Base-by-base conservation (phyloP, 805 yeast genomes). In the Candida sonorensis region DNA sequence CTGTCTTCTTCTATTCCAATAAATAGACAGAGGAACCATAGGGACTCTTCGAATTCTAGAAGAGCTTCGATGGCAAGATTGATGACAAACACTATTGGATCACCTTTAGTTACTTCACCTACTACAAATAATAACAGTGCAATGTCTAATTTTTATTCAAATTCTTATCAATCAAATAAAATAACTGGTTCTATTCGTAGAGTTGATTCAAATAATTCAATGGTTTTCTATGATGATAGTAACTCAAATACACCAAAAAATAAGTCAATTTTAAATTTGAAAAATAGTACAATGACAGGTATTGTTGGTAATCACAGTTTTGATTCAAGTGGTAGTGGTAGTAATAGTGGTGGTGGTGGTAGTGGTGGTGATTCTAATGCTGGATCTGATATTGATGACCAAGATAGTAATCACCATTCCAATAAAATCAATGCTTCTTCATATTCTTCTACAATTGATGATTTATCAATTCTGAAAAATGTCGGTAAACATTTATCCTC, bases 401-500 rank as follows among this genome's bases (percentile, higher is more conserved):
- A n/a, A n/a, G n/a, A n/a, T n/a, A n/a, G n/a, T n/a, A n/a, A n/a
- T n/a, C n/a, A n/a, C n/a, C n/a, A n/a, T n/a, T n/a, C n/a, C n/a
- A n/a, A n/a, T n/a, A n/a, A n/a, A n/a, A n/a, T n/a, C n/a, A n/a
- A n/a, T n/a, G n/a, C 45, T 4, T 40, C 46, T 7, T 50, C 54
- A 10, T 44, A 42, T 29, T 48, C 51, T 10, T 44, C 55, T 5
- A 40, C 46, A 7, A 28, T 42, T 9, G 61, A 61, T 26, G 65
- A 65, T 31, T 61, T 64, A 9, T 46, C 44, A 7, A 37, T 63
- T 12, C 23, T 62, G 15, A 51, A 53, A 30, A 55, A 48, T 23
- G 51, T 66, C 14, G 41, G 52, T 13, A 62, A 57, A 29, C 69
- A 66, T 47, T 44, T 67, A 16, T 60, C 63, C 2, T 44, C 52